Evolutionary conservation across 1,139 yeast species (phyloP), one percentile per base, ranked within the genome.

Genomic region (Oligophagozyma castellii): DNA sequence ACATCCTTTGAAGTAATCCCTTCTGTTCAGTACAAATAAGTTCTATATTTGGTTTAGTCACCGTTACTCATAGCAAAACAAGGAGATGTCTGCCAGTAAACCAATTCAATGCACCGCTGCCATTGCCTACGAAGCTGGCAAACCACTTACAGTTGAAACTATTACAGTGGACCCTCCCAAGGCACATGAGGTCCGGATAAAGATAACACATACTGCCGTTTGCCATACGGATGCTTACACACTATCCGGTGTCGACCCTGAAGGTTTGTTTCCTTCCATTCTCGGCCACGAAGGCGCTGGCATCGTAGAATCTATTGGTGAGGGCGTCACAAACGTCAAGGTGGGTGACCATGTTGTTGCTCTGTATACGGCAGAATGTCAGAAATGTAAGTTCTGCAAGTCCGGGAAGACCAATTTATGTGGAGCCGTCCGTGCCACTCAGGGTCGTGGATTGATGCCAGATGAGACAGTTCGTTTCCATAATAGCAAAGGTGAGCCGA

Each of bases 181-280:
- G 55, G 95, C 95, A 28, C 95, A 89, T 53, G 99, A 89, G 61
- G 96, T 89, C 30, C 78, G 98, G 57, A 80, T 89, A 58, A 79
- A 83, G 61, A 61, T 89, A 36, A 65, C 66, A 31, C 69, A 79
- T 62, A 80, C 95, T 23, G 98, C 96, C 53, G 94, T 89, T 27
- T 89, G 99, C 58, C 98, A 89, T 64, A 89, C 99, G 26, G 99
- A 89, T 54, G 96, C 95, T 25, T 92, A 77, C 65, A 86, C 98
- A 8, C 67, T 89, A 43, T 76, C 93, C 31, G 99, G 98, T 33
- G 69, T 65, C 35, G 98, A 89, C 58, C 93, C 96, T 34, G 98
- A 92, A 62, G 98, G 96, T 45, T 81, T 79, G 14, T 86, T 84
- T 70, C 96, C 96, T 19, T 77, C 70, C 26, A 61, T 89, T 37